Percentiles rank a stretch among this genome's conserved stretches.
These are phyloP conservation scores for Podospora comata DNA, from an alignment of 495 filamentous ascomycete species.

Conservation along the genomic window DNA sequence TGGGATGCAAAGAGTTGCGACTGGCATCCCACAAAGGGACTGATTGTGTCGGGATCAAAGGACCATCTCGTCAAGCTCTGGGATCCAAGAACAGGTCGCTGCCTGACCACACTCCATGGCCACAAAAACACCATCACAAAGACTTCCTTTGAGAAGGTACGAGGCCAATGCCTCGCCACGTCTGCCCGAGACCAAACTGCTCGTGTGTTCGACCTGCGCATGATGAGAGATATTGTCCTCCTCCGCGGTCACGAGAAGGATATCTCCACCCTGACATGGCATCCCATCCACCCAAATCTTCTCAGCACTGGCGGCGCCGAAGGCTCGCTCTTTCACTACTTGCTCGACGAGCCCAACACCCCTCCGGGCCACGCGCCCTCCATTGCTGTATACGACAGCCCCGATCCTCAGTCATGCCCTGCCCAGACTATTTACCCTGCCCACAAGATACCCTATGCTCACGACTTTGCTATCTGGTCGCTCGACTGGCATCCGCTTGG, in stretches of 20 bases:
- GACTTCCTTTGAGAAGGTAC: slow-evolving; percentile 78
- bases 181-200: slow-evolving; percentile 90
- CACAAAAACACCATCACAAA: slow-evolving; percentile 96
- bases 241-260: slow-evolving; percentile 93
- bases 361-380: slow-evolving; percentile 64
- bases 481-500: slow-evolving; percentile 96
- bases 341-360: slow-evolving; percentile 86
- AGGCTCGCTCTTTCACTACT: slow-evolving; percentile 84
- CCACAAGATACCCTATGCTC: slow-evolving; percentile 78
- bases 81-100: slow-evolving; percentile 87
- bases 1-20: slow-evolving; percentile 97
- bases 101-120: slow-evolving; percentile 90
- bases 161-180: slow-evolving; percentile 80
- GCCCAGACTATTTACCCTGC: slow-evolving; percentile 86
- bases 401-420: slow-evolving; percentile 71
- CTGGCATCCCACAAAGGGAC: slow-evolving; percentile 94
- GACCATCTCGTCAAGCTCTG: slow-evolving; percentile 96
- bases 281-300: slow-evolving; percentile 82
- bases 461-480: slow-evolving; percentile 93
- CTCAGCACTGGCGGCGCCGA: slow-evolving; percentile 90
- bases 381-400: slow-evolving; percentile 76
- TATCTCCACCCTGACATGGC: slow-evolving; percentile 88
- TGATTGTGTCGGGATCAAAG: slow-evolving; percentile 94
- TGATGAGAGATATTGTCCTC: slow-evolving; percentile 96
- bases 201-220: slow-evolving; percentile 88